These are phyloP conservation scores for Trypanosoma scelopori DNA, from an alignment of 208 protist genomes.

Conservation along the genomic window DNA sequence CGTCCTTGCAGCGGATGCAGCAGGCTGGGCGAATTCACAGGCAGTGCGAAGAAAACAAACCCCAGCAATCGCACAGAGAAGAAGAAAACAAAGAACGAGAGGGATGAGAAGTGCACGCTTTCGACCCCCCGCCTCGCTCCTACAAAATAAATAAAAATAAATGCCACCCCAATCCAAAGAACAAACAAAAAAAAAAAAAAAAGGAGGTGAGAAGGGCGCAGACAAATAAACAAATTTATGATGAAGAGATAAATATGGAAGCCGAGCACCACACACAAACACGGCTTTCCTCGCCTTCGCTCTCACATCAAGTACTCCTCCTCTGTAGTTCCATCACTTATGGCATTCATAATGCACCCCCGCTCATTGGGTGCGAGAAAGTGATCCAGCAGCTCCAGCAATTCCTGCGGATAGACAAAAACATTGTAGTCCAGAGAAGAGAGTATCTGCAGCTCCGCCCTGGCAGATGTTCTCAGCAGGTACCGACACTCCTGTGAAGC, in stretches of 20 bases:
- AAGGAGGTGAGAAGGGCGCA: too few species aligned
- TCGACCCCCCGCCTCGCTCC: too few species aligned
- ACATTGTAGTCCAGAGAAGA: conserved; percentile 53
- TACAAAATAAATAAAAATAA: conserved; percentile 11
- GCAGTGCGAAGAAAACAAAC: too few species aligned
- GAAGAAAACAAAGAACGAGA: conserved; percentile 5
- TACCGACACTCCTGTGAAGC: background rate
- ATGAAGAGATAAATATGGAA: too few species aligned
- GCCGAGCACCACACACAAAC: too few species aligned
- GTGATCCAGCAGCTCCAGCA: conserved; percentile 50
- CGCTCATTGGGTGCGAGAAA: conserved; percentile 53
- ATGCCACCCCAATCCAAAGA: background rate
- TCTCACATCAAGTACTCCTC: too few species aligned
- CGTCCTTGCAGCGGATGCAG: too few species aligned
- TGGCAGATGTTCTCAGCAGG: conserved; percentile 28
- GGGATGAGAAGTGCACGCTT: too few species aligned
- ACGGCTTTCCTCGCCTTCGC: too few species aligned
- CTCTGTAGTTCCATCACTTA: too few species aligned
- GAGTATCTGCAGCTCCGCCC: conserved; percentile 38
- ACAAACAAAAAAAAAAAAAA: background rate
- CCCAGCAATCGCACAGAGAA: background rate
- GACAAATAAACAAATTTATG: too few species aligned
- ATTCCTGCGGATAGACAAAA: conserved; percentile 26
- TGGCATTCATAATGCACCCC: conserved; percentile 24
- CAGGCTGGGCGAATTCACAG: too few species aligned